Evolutionary conservation across 345 rosid genomes (phyloP).

Genomic region (Boechera retrofracta): DNA sequence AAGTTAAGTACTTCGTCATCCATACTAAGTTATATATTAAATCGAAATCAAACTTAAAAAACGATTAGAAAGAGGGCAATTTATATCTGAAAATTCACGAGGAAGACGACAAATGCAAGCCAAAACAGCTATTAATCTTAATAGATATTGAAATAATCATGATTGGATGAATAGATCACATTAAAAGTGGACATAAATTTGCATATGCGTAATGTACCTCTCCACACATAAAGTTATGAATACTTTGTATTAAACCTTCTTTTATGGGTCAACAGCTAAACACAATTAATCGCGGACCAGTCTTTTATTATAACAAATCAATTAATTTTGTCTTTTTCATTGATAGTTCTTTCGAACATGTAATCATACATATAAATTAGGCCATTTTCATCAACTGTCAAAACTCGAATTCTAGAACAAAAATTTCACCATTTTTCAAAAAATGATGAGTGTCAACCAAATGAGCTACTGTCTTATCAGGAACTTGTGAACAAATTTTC

Average conservation of each 20-base stretch:
- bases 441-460: conserved; percentile 20
- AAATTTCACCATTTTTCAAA: conserved; percentile 6
- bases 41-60: not conserved
- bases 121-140: not conserved
- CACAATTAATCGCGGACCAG: not conserved
- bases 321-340: not conserved
- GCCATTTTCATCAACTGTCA: conserved; percentile 7
- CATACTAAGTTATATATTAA: not conserved
- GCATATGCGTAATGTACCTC: conserved; percentile 8
- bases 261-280: conserved; percentile 8
- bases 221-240: not conserved
- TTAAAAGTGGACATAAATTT: conserved; percentile 16
- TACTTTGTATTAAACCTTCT: not conserved
- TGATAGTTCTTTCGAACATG: not conserved
- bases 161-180: conserved; percentile 26
- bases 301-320: not conserved
- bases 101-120: conserved; percentile 37
- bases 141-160: conserved; percentile 18
- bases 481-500: conserved; percentile 30
- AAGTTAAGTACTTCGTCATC: conserved; percentile 11
- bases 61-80: not conserved
- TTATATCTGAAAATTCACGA: conserved; percentile 30
- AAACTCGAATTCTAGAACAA: conserved; percentile 6
- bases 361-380: conserved; percentile 1
- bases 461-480: conserved; percentile 33